Evolutionary conservation across 2,329 filamentous ascomycete genomes (phyloP), one percentile per base, ranked within the genome.

Genomic region (Pseudovirgaria hyperparasitica): DNA sequence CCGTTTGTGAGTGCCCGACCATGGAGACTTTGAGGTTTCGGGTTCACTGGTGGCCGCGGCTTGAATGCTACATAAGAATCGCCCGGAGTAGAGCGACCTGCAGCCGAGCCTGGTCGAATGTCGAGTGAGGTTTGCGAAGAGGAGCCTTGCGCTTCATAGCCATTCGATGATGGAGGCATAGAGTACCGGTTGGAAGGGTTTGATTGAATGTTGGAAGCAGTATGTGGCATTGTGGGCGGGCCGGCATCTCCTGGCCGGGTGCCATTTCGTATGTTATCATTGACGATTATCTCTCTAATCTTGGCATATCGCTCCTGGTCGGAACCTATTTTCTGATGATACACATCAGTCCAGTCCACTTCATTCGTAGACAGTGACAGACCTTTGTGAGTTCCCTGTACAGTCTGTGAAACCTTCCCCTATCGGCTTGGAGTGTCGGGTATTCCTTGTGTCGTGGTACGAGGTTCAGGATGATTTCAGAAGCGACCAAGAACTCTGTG

Each of bases 401-500:
- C 34, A 64, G 58, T 31, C 58, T 56, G 38, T 62, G 55, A 52
- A 57, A 62, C 36, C 52, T 54, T 25, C 54, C 54, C 27, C 58
- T 59, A 36, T 74, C 70, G 19, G 55, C 55, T 40, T 72, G 69
- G 31, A 85, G 59, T 27, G 67, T 63, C 16, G 72, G 68, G 24
- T 47, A 42, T 35, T 87, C 81, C 30, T 69, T 72, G 48, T 92
- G 84, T 19, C 65, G 65, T 2, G 82, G 80, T 15, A 96, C 76
- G 22, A 76, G 60, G 30, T 87, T 75, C 26, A 85, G 66, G 9
- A 80, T 70, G 29, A 94, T 78, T 31, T 85, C 75, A 33, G 70
- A 85, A 8, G 86, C 82, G 36, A 77, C 72, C 31, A 96, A 67
- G 46, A 87, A 96, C 34, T 92, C 81, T 37, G 79, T 71, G 29